phyloP scores from a whole-genome alignment of 441 rosid species.

The Aquilaria agallochum region DNA sequence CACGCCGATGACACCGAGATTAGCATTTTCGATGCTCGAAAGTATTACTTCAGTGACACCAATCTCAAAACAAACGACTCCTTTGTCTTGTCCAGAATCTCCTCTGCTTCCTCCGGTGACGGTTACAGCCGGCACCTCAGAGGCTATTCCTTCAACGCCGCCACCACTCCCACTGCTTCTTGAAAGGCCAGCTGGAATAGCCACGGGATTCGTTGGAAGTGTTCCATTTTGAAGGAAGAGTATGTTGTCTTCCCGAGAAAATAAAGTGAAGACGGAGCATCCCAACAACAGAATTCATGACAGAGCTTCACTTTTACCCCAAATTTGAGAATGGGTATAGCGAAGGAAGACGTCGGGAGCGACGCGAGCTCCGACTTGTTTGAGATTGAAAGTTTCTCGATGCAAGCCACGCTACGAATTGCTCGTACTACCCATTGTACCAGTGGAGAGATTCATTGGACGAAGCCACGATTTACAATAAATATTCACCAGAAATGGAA shows the following conservation, averaged over 20 bases:
- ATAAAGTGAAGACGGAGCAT: constrained; percentile 16
- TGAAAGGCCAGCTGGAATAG: constrained; percentile 97
- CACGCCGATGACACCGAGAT: constrained; percentile 49
- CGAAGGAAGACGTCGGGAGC: constrained; percentile 51
- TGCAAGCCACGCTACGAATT: constrained; percentile 36
- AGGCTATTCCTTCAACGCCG: constrained; percentile 43
- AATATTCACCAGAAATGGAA: constrained; percentile 33
- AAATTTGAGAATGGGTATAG: constrained; percentile 20
- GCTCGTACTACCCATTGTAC: constrained; percentile 21
- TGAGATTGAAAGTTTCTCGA: constrained; percentile 93
- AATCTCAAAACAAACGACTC: constrained; percentile 24
- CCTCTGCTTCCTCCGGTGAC: constrained; percentile 54
- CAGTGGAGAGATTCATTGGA: constrained; percentile 43
- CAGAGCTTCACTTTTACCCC: constrained; percentile 15
- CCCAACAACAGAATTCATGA: constrained; percentile 10
- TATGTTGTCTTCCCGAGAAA: constrained; percentile 12
- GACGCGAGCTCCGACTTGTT: constrained; percentile 94
- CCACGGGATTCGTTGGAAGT: constrained; percentile 50
- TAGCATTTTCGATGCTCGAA: constrained; percentile 81
- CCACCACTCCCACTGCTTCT: constrained; percentile 55
- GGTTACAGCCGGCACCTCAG: constrained; percentile 35
- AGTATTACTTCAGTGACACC: constrained; percentile 56
- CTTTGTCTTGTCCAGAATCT: constrained; percentile 36
- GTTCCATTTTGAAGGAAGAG: constrained; percentile 32
- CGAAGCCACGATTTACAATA: constrained; percentile 20